Conservation (phyloP, 805 yeast species). For the Clavispora asparagi region DNA sequence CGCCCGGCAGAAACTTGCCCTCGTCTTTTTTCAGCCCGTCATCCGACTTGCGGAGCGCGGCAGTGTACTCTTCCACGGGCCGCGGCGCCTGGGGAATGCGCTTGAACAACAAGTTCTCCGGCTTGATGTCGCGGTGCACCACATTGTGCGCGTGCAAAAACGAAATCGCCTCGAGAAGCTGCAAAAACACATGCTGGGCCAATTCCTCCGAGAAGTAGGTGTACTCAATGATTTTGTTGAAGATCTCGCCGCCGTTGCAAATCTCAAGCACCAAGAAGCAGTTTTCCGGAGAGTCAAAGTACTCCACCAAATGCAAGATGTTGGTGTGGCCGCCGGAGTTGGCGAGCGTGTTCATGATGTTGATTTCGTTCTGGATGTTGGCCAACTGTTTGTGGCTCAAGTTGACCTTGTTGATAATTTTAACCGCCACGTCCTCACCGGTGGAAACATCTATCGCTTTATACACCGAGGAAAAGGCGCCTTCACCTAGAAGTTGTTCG, state of each 20-base stretch:
- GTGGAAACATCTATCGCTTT: conserved; percentile 44
- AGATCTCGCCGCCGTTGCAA: conserved; percentile 74
- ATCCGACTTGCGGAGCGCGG: conserved; percentile 55
- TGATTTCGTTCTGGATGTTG: conserved; percentile 75
- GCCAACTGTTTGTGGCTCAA: conserved; percentile 57
- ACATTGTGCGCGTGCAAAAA: conserved; percentile 73
- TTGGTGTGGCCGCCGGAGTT: conserved; percentile 47
- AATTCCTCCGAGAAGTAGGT: conserved; percentile 65
- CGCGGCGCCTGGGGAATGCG: conserved; percentile 45
- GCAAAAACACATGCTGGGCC: conserved; percentile 57
- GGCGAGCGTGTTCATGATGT: conserved; percentile 59
- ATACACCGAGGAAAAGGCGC: conserved; percentile 75
- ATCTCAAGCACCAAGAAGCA: conserved; percentile 71
- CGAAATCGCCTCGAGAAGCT: conserved; percentile 58
- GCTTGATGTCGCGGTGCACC: conserved; percentile 80
- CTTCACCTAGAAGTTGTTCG: conserved; percentile 63
- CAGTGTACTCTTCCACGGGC: conserved; percentile 35
- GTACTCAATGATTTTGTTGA: conserved; percentile 60
- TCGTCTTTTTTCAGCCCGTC: conserved; percentile 76
- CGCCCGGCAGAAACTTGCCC: conserved; percentile 71
- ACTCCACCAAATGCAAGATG: conserved; percentile 60
- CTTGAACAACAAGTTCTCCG: conserved; percentile 67
- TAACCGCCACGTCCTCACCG: conserved; percentile 45
- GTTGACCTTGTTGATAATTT: conserved; percentile 63
- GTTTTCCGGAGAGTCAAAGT: conserved; percentile 54